phyloP scores from a whole-genome alignment of 768 basidiomycete genomes.

The Lentinus brumalis region DNA sequence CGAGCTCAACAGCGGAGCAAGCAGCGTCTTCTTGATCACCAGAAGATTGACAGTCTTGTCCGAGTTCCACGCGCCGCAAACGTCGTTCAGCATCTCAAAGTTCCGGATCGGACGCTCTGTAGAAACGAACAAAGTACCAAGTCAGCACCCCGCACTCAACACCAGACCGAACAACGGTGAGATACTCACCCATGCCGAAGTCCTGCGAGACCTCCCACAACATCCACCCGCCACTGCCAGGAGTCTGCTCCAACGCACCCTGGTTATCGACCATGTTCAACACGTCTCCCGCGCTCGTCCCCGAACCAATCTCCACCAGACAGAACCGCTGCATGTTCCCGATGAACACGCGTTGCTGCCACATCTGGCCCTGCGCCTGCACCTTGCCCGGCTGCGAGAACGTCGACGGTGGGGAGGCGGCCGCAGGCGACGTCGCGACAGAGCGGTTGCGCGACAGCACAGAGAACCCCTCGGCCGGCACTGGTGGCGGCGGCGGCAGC shows the following conservation, averaged over 20 bases:
- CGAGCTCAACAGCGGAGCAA: slow-evolving; percentile 57
- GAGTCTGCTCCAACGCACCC: slow-evolving; percentile 64
- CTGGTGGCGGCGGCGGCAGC: neutral
- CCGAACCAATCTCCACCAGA: slow-evolving; percentile 66
- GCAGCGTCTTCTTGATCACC: slow-evolving; percentile 71
- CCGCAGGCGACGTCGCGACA: slow-evolving; percentile 26
- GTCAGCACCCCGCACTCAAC: slow-evolving; percentile 12
- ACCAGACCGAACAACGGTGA: slow-evolving; percentile 13
- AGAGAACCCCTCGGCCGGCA: slow-evolving; percentile 9
- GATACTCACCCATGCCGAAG: slow-evolving; percentile 84
- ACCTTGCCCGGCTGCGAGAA: slow-evolving; percentile 12
- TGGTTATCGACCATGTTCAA: slow-evolving; percentile 63
- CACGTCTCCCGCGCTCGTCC: slow-evolving; percentile 74
- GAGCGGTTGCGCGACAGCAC: slow-evolving; percentile 24
- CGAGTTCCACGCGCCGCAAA: slow-evolving; percentile 87
- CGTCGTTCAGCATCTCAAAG: slow-evolving; percentile 80
- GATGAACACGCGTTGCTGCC: slow-evolving; percentile 76
- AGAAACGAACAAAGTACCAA: neutral
- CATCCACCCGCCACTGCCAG: slow-evolving; percentile 77
- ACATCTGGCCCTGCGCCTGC: slow-evolving; percentile 26
- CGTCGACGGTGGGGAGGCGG: slow-evolving; percentile 32
- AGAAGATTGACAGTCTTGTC: slow-evolving; percentile 80
- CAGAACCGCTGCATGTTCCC: slow-evolving; percentile 76
- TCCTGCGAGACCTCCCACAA: slow-evolving; percentile 89
- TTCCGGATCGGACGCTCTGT: slow-evolving; percentile 87